phyloP scores from a whole-genome alignment of 495 filamentous ascomycete genomes.

The Trichoderma reesei region DNA sequence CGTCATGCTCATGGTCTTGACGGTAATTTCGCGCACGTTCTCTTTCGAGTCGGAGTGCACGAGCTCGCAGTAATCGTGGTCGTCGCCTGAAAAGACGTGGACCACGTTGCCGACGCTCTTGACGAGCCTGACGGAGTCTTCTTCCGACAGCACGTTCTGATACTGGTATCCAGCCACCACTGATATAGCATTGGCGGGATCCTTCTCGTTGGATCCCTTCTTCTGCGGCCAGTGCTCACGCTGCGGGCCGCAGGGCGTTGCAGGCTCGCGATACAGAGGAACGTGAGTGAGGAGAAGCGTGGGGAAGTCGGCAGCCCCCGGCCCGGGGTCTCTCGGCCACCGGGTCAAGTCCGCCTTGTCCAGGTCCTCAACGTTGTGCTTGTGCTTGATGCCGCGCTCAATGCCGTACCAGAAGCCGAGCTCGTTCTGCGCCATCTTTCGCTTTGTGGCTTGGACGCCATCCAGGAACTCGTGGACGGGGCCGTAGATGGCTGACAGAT shows the following conservation, averaged over 20 bases:
- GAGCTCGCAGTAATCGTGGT: conserved; percentile 96
- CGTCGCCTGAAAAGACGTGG: conserved; percentile 88
- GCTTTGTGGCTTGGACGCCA: conserved; percentile 41
- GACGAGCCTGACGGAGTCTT: conserved; percentile 62
- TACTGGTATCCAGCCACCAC: conserved; percentile 83
- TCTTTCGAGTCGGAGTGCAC: conserved; percentile 55
- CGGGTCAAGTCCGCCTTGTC: conserved; percentile 30
- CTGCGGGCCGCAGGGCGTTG: conserved; percentile 83
- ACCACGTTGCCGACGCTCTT: conserved; percentile 63
- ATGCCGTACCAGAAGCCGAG: conserved; percentile 40
- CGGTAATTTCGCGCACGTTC: conserved; percentile 77
- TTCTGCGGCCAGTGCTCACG: conserved; percentile 72
- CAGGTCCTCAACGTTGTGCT: conserved; percentile 44
- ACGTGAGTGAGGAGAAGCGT: conserved; percentile 85
- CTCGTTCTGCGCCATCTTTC: conserved; percentile 45
- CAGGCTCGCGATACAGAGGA: conserved; percentile 69
- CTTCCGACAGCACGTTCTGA: conserved; percentile 77
- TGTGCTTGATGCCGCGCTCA: conserved; percentile 36
- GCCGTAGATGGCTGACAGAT: conserved; percentile 52
- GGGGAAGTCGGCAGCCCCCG: conserved; percentile 50
- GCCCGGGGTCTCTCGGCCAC: conserved; percentile 30
- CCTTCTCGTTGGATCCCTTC: conserved; percentile 45
- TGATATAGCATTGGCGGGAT: conserved; percentile 67
- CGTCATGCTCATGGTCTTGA: conserved; percentile 87
- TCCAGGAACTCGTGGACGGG: conserved; percentile 71